Evolutionary conservation across 805 yeast species (phyloP).

Genomic region (Lipomyces spencermartinsiae): DNA sequence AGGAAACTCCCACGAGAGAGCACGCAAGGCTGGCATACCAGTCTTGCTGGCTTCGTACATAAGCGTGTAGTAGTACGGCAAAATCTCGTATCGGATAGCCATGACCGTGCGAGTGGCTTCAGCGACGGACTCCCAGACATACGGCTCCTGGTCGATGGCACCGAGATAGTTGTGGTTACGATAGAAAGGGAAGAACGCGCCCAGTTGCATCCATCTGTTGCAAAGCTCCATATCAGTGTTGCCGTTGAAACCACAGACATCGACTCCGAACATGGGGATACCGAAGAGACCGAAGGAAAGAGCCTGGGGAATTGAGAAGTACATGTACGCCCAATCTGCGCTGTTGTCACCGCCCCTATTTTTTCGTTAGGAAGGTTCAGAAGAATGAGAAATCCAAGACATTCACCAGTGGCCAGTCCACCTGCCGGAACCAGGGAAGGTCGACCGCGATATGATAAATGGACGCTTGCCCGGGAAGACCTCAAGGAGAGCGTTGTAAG

Average conservation of each 20-base stretch:
- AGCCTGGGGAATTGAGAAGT: constrained; percentile 77
- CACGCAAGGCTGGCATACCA: constrained; percentile 70
- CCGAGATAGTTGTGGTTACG: constrained; percentile 45
- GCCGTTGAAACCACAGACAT: constrained; percentile 27
- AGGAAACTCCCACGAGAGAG: constrained; percentile 54
- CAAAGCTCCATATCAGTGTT: constrained; percentile 41
- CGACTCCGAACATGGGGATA: constrained; percentile 22
- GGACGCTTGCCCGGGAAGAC: constrained; percentile 51
- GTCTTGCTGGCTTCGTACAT: constrained; percentile 59
- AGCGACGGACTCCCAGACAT: constrained; percentile 45
- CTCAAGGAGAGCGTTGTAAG: constrained; percentile 12
- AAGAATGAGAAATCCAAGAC: constrained; percentile 75
- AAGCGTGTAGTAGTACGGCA: constrained; percentile 71
- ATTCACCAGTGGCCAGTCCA: constrained; percentile 75
- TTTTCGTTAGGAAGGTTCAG: constrained; percentile 66
- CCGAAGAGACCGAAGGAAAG: constrained; percentile 50
- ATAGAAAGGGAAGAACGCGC: constrained; percentile 48
- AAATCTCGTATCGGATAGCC: constrained; percentile 53
- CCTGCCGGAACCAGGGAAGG: constrained; percentile 78
- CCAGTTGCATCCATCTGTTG: constrained; percentile 41
- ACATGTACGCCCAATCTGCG: constrained; percentile 45
- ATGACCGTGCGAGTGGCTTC: constrained; percentile 39
- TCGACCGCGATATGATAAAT: constrained; percentile 74
- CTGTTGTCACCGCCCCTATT: constrained; percentile 57
- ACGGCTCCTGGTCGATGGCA: constrained; percentile 46